Percentiles rank a stretch among this genome's conserved stretches.
Evolutionary conservation across 768 basidiomycete species (phyloP).

Genomic region (Calocybe indica): DNA sequence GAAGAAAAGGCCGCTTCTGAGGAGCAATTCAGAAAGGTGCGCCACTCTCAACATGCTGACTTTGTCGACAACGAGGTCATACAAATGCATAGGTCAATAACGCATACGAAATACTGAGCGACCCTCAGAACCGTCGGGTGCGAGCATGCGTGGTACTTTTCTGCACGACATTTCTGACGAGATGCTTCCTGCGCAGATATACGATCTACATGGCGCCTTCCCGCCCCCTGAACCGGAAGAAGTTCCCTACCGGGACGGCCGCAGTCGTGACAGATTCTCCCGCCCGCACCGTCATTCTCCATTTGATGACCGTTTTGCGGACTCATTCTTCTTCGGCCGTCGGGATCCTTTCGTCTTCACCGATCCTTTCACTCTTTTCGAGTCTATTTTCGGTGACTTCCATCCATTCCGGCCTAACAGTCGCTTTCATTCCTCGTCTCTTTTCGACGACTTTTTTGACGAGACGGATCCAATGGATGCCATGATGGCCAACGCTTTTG

Average conservation of each 20-base stretch:
- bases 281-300: conserved; percentile 14
- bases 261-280: conserved; percentile 10
- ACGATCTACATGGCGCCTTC: conserved; percentile 71
- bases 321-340: conserved; percentile 34
- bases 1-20: conserved; percentile 56
- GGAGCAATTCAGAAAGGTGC: conserved; percentile 44
- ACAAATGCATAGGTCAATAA: conserved; percentile 51
- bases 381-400: conserved; percentile 58
- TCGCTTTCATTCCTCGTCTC: conserved; percentile 20
- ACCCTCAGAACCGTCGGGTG: conserved; percentile 54
- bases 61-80: conserved; percentile 1
- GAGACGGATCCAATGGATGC: no score
- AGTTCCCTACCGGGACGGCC: conserved; percentile 2
- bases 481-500: no score
- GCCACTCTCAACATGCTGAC: neutral
- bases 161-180: neutral
- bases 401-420: conserved; percentile 21
- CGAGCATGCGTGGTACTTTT: conserved; percentile 9
- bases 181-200: conserved; percentile 34
- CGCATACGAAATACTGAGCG: conserved; percentile 70
- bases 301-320: conserved; percentile 22
- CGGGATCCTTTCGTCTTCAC: conserved; percentile 36
- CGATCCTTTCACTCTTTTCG: conserved; percentile 72
- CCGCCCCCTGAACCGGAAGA: conserved; percentile 48
- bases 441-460: conserved; percentile 2